Evolutionary conservation across 805 yeast species (phyloP), one percentile per base, ranked within the genome.

Genomic region (Lipomyces yamanashiensis): DNA sequence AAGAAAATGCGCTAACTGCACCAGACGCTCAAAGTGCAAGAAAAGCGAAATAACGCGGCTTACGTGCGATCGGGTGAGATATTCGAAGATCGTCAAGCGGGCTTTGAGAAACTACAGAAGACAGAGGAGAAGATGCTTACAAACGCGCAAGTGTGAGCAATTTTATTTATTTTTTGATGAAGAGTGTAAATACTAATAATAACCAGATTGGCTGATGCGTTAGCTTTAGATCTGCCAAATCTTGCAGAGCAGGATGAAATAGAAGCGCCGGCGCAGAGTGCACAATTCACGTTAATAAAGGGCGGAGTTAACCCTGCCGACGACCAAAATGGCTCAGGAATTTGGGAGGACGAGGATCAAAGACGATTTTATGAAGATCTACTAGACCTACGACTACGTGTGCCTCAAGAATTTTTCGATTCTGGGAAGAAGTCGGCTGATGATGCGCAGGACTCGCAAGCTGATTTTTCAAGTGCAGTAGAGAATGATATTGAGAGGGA

Each of bases 261-360:
- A 1, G 74, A 68, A 0, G 72, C 70, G 2, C 68, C 72, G 8
- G 53, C 68, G 3, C 71, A 68, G 17, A 28, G 59, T 28, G 60
- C 67, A 15, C 52, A 44, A 34, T 62, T 62, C 43, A 43, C 67
- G n/a, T 59, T 66, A 45, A 63, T 48, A 13, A 62, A 64, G 33
- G 63, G 64, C 10, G 13, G 70, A 71, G 7, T 74, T 71, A 21
- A 73, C 71, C 2, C 60, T 72, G 1, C 71, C 71, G 13, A 71
- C 74, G 37, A 73, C 77, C 3, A 70, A 74, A n/a, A 33, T 1
- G 51, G 47, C 40, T 8, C 41, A 9, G 73, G 73, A 33, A 67
- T 82, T 1, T 90, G 96, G 96, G 89, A 84, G 45, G 85, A 81
- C 61, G 84, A 84, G 17, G 87, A 85, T 37, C 85, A 83, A n/a